Evolutionary conservation across 495 filamentous ascomycete genomes (phyloP), one percentile per base, ranked within the genome.

Genomic region (Rusavskia elegans): DNA sequence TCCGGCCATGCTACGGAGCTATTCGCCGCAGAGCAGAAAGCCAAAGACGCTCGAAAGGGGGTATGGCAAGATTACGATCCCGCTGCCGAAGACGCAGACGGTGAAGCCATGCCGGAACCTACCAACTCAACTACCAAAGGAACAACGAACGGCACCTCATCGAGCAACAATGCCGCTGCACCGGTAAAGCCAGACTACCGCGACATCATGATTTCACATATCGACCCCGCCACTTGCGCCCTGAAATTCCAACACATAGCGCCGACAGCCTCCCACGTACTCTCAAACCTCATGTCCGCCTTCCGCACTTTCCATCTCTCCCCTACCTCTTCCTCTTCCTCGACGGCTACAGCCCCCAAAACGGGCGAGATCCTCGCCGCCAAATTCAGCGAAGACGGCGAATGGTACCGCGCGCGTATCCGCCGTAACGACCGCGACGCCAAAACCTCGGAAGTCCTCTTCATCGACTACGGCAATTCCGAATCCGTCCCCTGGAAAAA

Each of bases 61-160:
- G 58, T 95, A 54, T 99, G 93, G 93, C 81, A 85, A 41, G 82
- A 95, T 71, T 96, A 83, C 78, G 87, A 95, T 63, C 93, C 93
- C 4, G 82, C 77, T 30, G 79, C 89, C 65, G 85, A 87, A 37
- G 69, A 63, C 13, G 69, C 66, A 10, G 79, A 79, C 51, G 78
- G 80, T 11, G 75, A 46, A 25, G 44, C 44, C 44, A 6, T 29
- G 8, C 14, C 19, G 8, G 23, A 17, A 3, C 65, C 50, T 3
- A 1, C 19, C 17, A 16, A 21, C 10, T 8, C n/a, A 3, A n/a
- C 4, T 7, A 23, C 50, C 35, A 30, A 50, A 3, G 21, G 23
- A 17, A 48, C 48, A 37, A 25, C 66, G 3, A 67, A 68, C 27
- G 61, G 59, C 19, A 63, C 55, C 14, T 55, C 63, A 16, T 69